A percentile compares a stretch with the other conserved stretches of the same genome.
phyloP scores from a whole-genome alignment of 1,284 basidiomycete genomes.

The Marasmius fiardii region DNA sequence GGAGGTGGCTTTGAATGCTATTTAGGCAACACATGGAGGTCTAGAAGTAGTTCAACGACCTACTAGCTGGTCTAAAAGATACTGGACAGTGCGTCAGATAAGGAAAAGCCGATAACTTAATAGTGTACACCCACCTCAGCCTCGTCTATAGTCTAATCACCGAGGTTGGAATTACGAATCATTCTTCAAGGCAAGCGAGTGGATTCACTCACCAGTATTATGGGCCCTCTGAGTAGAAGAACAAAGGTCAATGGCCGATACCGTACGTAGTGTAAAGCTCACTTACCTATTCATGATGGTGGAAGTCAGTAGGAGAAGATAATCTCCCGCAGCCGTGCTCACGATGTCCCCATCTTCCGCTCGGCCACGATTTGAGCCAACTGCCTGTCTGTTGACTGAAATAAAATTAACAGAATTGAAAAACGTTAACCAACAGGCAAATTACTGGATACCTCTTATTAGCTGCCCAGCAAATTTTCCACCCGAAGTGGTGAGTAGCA shows the following conservation, averaged over 20 bases:
- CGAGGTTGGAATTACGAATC: not conserved
- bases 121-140: constrained; percentile 37
- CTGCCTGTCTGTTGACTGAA: not conserved
- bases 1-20: constrained; percentile 32
- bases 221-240: constrained; percentile 23
- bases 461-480: constrained; percentile 15
- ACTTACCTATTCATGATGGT: constrained; percentile 1
- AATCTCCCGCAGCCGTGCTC: not conserved
- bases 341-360: not conserved
- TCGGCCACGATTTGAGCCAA: constrained; percentile 1
- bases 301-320: not conserved
- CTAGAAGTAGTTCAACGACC: constrained; percentile 7
- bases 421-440: not conserved
- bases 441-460: constrained; percentile 10
- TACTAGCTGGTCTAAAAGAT: constrained; percentile 39
- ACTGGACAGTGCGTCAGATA: constrained; percentile 20
- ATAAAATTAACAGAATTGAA: not conserved
- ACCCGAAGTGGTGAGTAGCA: constrained; percentile 9
- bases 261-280: not conserved
- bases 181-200: not conserved
- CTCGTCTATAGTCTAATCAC: constrained; percentile 37
- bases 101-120: not conserved
- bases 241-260: not conserved
- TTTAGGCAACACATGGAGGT: not conserved
- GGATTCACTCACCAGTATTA: constrained; percentile 21